Conservation (phyloP, 345 rosid genomes). For the Cardiospermum halicacabum region DNA sequence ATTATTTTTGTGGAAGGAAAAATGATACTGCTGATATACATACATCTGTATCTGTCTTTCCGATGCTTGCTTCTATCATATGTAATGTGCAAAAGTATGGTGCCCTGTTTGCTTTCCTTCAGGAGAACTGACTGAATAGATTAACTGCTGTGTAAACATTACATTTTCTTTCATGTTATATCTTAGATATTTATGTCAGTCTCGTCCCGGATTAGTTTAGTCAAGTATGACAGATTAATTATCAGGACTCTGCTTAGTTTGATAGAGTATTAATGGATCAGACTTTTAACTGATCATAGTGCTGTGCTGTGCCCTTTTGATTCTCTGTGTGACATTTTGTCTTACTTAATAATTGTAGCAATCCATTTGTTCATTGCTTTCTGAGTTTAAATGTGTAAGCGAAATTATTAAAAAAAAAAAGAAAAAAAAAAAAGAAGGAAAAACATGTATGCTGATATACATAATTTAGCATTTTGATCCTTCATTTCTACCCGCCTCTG, state of each 20-base stretch:
- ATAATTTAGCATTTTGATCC: background rate
- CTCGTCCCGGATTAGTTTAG: background rate
- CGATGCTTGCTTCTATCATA: background rate
- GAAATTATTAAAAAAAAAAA: too few species aligned
- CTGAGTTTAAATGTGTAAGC: background rate
- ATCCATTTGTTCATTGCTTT: conserved; percentile 4
- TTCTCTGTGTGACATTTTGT: background rate
- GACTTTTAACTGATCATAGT: background rate
- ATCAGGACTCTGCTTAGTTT: background rate
- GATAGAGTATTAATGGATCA: background rate
- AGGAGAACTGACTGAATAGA: background rate
- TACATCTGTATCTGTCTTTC: background rate
- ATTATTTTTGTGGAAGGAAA: background rate
- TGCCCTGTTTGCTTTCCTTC: background rate
- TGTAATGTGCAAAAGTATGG: background rate
- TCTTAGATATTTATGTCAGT: background rate
- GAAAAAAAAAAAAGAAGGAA: too few species aligned
- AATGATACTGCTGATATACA: background rate
- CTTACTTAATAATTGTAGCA: background rate
- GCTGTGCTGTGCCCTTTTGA: background rate
- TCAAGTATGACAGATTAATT: background rate
- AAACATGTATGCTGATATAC: background rate
- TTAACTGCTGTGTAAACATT: background rate
- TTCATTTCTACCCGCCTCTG: conserved; percentile 7
- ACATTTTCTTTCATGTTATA: background rate